phyloP scores from a whole-genome alignment of 768 basidiomycete genomes.

The Hemileccinum impolitum region DNA sequence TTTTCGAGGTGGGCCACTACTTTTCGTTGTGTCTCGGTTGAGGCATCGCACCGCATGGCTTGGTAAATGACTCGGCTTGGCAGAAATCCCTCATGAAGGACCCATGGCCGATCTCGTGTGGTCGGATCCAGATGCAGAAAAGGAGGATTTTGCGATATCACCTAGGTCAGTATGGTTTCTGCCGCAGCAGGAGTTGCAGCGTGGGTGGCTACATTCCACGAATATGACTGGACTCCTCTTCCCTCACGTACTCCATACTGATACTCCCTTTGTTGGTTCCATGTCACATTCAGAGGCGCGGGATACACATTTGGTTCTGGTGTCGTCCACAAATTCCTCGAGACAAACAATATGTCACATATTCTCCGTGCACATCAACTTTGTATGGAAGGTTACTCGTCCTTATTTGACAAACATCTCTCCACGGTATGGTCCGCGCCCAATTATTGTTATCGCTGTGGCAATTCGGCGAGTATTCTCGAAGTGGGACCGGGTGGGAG shows the following conservation, averaged over 20 bases:
- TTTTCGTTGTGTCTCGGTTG: conserved; percentile 16
- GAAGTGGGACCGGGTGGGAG: conserved; percentile 88
- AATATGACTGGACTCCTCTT: conserved; percentile 7
- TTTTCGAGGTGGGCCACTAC: conserved; percentile 70
- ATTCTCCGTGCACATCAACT: conserved; percentile 98
- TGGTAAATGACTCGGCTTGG: conserved; percentile 6
- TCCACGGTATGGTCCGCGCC: conserved; percentile 99
- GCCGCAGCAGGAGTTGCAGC: conserved; percentile 2
- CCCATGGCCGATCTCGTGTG: conserved; percentile 99
- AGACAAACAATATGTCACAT: conserved; percentile 94
- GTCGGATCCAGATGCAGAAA: conserved; percentile 99
- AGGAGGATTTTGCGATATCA: conserved; percentile 99
- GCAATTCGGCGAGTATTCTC: conserved; percentile 93
- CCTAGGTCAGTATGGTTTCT: conserved; percentile 63
- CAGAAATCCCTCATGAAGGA: conserved; percentile 98
- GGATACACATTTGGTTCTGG: conserved; percentile 99
- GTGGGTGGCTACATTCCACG: conserved; percentile 11
- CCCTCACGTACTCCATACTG: conserved; percentile 10
- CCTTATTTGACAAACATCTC: conserved; percentile 92
- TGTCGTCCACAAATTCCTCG: conserved; percentile 95
- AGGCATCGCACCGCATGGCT: conserved; percentile 23
- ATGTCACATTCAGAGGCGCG: conserved; percentile 63
- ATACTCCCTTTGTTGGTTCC: conserved; percentile 4
- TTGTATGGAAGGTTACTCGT: conserved; percentile 99
- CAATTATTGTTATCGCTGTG: conserved; percentile 98